Conservation (phyloP, 208 protist genomes). For the Trypanosoma platydactyli region DNA sequence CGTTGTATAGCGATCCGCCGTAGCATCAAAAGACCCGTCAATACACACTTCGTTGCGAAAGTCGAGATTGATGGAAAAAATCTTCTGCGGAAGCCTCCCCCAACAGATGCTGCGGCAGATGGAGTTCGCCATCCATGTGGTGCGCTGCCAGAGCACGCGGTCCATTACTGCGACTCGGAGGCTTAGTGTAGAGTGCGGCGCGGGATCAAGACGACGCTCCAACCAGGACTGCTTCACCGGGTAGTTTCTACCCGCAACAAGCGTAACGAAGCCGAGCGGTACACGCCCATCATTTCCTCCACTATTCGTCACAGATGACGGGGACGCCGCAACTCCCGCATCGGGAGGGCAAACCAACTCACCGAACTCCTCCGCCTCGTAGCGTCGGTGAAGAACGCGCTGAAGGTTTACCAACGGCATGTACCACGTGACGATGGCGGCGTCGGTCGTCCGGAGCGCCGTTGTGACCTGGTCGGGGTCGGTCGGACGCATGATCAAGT, state of each 20-base stretch:
- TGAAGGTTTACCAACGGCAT: slow-evolving; percentile 71
- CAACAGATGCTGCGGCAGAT: slow-evolving; percentile 79
- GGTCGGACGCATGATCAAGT: slow-evolving; percentile 80
- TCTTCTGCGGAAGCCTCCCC: slow-evolving; percentile 69
- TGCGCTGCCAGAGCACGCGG: slow-evolving; percentile 86
- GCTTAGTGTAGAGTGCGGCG: slow-evolving; percentile 72
- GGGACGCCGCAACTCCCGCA: neutral
- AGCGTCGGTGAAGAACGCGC: slow-evolving; percentile 63
- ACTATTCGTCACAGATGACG: neutral
- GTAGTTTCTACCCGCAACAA: slow-evolving; percentile 72
- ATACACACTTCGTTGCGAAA: slow-evolving; percentile 62
- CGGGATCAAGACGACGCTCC: slow-evolving; percentile 59
- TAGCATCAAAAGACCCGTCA: slow-evolving; percentile 48
- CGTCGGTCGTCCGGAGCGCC: slow-evolving; percentile 63
- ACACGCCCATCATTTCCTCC: slow-evolving; percentile 24
- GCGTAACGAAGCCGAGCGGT: slow-evolving; percentile 77
- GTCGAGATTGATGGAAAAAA: slow-evolving; percentile 81
- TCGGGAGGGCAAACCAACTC: slow-evolving; percentile 47
- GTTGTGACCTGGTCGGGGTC: slow-evolving; percentile 68
- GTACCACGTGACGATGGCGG: slow-evolving; percentile 79
- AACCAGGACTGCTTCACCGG: slow-evolving; percentile 51
- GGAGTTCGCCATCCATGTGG: slow-evolving; percentile 64
- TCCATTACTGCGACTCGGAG: slow-evolving; percentile 75
- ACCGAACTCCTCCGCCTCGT: slow-evolving; percentile 82
- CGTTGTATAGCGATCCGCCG: slow-evolving; percentile 40